phyloP scores from a whole-genome alignment of 352 stramenopile genomes.

The Phytophthora pisi region DNA sequence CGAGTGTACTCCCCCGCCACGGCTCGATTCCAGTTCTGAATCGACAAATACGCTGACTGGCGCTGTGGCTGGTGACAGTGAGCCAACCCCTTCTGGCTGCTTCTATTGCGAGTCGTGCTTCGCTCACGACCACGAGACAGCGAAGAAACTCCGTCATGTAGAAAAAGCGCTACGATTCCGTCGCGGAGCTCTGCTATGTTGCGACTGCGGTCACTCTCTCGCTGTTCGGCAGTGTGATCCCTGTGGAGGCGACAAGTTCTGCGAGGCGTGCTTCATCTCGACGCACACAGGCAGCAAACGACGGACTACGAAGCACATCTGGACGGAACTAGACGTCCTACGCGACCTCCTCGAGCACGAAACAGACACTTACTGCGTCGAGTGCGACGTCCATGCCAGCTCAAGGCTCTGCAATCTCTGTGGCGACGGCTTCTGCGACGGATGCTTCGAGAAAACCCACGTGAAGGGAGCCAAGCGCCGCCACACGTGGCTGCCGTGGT shows the following conservation, averaged over 20 bases:
- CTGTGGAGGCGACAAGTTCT: constrained; percentile 70
- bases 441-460: constrained; percentile 59
- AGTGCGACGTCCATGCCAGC: constrained; percentile 60
- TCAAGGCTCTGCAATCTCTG: constrained; percentile 76
- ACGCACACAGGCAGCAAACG: constrained; percentile 34
- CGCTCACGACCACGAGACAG: constrained; percentile 47
- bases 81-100: constrained; percentile 15
- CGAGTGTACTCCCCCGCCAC: constrained; percentile 22
- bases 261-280: constrained; percentile 51
- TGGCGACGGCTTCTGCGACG: constrained; percentile 74
- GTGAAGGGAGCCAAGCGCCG: constrained; percentile 60
- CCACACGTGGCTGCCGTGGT: constrained; percentile 71
- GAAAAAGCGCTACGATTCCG: constrained; percentile 57
- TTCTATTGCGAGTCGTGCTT: constrained; percentile 82
- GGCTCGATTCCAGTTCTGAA: not conserved
- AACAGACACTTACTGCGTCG: constrained; percentile 68
- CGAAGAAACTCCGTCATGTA: constrained; percentile 47
- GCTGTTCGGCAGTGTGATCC: constrained; percentile 55
- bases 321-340: constrained; percentile 51
- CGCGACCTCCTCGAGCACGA: constrained; percentile 59
- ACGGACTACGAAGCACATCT: constrained; percentile 41
- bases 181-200: constrained; percentile 53
- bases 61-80: not conserved
- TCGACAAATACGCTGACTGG: not conserved
- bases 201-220: constrained; percentile 52